Conservation (phyloP, 257 asterid genomes). For the Ocimum tenuiflorum region DNA sequence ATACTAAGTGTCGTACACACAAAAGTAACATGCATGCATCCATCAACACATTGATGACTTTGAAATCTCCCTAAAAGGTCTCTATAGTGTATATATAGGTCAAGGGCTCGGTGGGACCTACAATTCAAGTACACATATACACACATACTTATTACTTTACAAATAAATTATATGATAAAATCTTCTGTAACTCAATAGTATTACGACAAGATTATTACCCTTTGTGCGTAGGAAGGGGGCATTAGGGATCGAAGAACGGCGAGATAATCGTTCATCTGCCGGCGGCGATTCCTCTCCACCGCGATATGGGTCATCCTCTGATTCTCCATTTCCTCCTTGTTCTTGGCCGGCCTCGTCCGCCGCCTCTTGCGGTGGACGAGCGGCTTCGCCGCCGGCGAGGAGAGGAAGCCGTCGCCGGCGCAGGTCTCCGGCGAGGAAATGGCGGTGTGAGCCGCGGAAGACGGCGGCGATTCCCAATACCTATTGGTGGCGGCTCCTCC, state of each 20-base stretch:
- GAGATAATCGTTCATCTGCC: conserved; percentile 73
- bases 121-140: too few relatives aligned
- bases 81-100: background rate
- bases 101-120: too few relatives aligned
- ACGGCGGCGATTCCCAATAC: conserved; percentile 29
- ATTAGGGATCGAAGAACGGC: conserved; percentile 64
- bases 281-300: conserved; percentile 78
- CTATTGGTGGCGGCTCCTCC: background rate
- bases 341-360: conserved; percentile 46
- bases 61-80: background rate
- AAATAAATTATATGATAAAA: too few relatives aligned
- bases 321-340: conserved; percentile 67
- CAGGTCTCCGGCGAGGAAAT: conserved; percentile 35
- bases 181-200: too few relatives aligned
- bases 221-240: conserved; percentile 76
- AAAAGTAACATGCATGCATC: background rate
- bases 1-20: too few relatives aligned
- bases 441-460: conserved; percentile 17
- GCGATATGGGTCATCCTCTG: conserved; percentile 82
- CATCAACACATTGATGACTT: background rate
- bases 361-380: conserved; percentile 38
- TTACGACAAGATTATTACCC: conserved; percentile 31
- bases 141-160: too few relatives aligned
- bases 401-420: background rate
- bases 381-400: conserved; percentile 12